phyloP scores from a whole-genome alignment of 2,329 filamentous ascomycete species.

The Colletotrichum sp. region DNA sequence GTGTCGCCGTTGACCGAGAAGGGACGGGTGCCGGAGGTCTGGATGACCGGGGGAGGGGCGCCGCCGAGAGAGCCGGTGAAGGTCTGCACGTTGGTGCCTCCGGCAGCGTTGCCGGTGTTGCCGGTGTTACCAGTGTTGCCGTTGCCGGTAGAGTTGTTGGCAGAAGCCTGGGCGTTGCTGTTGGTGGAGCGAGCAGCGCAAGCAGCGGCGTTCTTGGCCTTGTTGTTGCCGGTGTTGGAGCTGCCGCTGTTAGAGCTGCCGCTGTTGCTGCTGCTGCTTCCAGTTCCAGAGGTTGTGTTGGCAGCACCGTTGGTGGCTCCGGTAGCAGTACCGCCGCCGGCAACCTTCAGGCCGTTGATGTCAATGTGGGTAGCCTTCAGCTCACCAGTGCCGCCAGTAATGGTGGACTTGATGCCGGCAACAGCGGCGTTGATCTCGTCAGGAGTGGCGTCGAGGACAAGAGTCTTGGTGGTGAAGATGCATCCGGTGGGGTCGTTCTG shows the following conservation, averaged over 20 bases:
- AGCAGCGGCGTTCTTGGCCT: neutral
- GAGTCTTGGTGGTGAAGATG: slow-evolving; percentile 59
- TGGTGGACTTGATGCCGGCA: slow-evolving; percentile 25
- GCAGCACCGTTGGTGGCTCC: neutral
- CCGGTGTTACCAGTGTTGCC: neutral
- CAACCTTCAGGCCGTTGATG: slow-evolving; percentile 27
- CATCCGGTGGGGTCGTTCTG: slow-evolving; percentile 55
- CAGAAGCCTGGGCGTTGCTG: neutral
- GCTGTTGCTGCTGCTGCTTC: neutral
- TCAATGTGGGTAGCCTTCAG: slow-evolving; percentile 30
- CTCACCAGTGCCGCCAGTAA: slow-evolving; percentile 35
- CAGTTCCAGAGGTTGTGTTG: neutral
- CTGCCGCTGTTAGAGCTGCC: neutral
- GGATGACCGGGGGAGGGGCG: slow-evolving; percentile 44
- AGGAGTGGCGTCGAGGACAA: slow-evolving; percentile 58
- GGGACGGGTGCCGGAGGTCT: slow-evolving; percentile 39
- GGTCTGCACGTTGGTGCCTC: slow-evolving; percentile 44
- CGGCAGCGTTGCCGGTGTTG: slow-evolving; percentile 14
- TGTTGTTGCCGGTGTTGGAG: neutral
- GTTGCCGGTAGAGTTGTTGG: neutral
- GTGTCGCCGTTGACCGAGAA: slow-evolving; percentile 60
- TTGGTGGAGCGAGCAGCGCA: neutral
- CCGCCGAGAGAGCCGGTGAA: slow-evolving; percentile 51
- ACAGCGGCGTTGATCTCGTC: slow-evolving; percentile 61
- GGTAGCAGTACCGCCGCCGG: slow-evolving; percentile 8